Conservation (phyloP, 306 rosid genomes). For the Coriaria nepalensis region DNA sequence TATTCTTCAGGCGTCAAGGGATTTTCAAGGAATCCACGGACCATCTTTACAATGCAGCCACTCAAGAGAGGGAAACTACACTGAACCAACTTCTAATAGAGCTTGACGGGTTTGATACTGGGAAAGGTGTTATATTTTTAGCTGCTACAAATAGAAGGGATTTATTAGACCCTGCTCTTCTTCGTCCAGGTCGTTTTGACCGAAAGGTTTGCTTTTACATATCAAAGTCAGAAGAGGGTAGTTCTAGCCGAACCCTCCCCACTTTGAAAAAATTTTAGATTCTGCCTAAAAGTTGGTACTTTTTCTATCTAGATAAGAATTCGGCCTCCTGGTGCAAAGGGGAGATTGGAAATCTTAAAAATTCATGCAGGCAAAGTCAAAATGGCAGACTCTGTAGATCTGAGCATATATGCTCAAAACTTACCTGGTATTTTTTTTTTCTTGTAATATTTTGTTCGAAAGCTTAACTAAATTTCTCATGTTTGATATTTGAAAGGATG, state of each 20-base stretch:
- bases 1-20: slow-evolving; percentile 79
- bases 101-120: slow-evolving; percentile 99
- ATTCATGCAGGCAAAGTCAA: slow-evolving; percentile 88
- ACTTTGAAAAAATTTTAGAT: no score
- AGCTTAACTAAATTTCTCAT: slow-evolving; percentile 16
- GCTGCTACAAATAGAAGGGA: slow-evolving; percentile 97
- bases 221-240: no score
- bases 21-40: slow-evolving; percentile 72
- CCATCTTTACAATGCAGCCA: slow-evolving; percentile 79
- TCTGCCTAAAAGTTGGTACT: slow-evolving; percentile 17
- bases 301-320: slow-evolving; percentile 58
- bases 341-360: slow-evolving; percentile 81
- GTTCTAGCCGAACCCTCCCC: no score
- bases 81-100: slow-evolving; percentile 89
- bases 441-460: slow-evolving; percentile 13
- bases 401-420: slow-evolving; percentile 73
- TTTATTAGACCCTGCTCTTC: slow-evolving; percentile 97
- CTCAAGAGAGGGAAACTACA: slow-evolving; percentile 99
- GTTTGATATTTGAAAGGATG: no score
- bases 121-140: slow-evolving; percentile 95
- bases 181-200: slow-evolving; percentile 97
- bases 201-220: slow-evolving; percentile 68
- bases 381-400: slow-evolving; percentile 80
- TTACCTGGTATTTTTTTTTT: slow-evolving; percentile 53
- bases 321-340: slow-evolving; percentile 75